A percentile compares a stretch with the other conserved stretches of the same genome.
phyloP scores from a whole-genome alignment of 169 alveolate genomes.

The Eimeria brunetti region DNA sequence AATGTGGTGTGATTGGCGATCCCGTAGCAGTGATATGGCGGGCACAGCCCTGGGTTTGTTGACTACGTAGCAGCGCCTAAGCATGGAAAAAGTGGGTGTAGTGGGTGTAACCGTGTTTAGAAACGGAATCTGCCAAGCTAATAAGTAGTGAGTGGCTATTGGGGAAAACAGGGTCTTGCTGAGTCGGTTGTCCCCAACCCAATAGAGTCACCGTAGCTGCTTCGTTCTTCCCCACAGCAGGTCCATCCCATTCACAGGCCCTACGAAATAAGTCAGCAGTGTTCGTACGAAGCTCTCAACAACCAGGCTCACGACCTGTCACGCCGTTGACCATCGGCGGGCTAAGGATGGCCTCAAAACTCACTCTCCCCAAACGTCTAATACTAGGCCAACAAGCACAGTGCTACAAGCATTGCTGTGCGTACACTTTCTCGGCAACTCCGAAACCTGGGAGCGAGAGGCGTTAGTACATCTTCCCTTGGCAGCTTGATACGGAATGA shows the following conservation, averaged over 20 bases:
- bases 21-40: background rate
- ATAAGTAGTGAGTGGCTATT: background rate
- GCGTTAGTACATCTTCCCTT: background rate
- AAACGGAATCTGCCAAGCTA: too few relatives aligned
- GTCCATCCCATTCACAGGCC: background rate
- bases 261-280: background rate
- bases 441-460: background rate
- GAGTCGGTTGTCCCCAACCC: background rate
- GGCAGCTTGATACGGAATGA: background rate
- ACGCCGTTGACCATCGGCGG: background rate
- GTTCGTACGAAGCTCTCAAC: background rate
- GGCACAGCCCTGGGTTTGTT: background rate
- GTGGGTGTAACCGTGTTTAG: too few relatives aligned
- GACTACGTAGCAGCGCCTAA: background rate
- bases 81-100: background rate
- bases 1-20: background rate
- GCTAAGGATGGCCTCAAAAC: background rate
- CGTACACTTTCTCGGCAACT: background rate
- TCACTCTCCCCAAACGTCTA: too few relatives aligned
- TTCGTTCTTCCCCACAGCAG: background rate
- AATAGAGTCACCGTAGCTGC: background rate
- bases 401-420: too few relatives aligned
- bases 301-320: background rate
- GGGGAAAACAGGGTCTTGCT: background rate
- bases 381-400: too few relatives aligned